Conservation (phyloP, 2,329 filamentous ascomycete species). For the Epichloe hybrida region DNA sequence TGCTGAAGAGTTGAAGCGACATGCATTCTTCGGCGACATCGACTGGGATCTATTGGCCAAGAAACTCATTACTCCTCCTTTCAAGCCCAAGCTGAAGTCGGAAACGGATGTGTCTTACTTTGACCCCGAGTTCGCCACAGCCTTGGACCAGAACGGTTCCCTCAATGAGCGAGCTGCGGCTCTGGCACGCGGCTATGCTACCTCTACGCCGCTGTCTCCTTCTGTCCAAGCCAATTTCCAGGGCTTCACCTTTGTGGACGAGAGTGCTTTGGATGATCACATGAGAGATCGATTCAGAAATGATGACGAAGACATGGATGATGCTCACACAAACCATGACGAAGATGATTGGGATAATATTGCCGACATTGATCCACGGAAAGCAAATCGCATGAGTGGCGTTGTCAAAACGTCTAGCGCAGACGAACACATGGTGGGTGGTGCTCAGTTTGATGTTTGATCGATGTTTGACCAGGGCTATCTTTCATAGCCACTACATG, state of each 20-base stretch:
- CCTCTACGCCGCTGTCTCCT: constrained; percentile 83
- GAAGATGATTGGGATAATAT: constrained; percentile 48
- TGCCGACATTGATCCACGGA: constrained; percentile 38
- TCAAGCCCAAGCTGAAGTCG: constrained; percentile 94
- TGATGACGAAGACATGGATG: constrained; percentile 48
- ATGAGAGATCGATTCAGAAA: constrained; percentile 41
- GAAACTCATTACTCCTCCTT: constrained; percentile 89
- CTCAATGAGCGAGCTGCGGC: constrained; percentile 85
- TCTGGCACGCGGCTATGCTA: constrained; percentile 70
- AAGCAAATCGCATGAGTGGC: constrained; percentile 49
- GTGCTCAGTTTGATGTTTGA: constrained; percentile 41
- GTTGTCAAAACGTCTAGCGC: constrained; percentile 42
- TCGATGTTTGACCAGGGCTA: constrained; percentile 28
- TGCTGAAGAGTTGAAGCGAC: constrained; percentile 84
- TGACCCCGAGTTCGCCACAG: constrained; percentile 95
- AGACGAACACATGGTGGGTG: constrained; percentile 51
- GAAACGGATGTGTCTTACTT: constrained; percentile 97
- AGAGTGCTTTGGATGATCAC: constrained; percentile 83
- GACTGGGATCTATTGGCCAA: constrained; percentile 80
- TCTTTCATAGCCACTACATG: not conserved
- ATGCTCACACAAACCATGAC: constrained; percentile 28
- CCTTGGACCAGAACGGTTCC: constrained; percentile 72
- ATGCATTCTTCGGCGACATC: constrained; percentile 88
- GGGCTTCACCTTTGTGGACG: constrained; percentile 97
- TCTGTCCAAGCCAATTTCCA: constrained; percentile 97